Conservation (phyloP, 1,284 basidiomycete genomes). For the Peniophora sp. region DNA sequence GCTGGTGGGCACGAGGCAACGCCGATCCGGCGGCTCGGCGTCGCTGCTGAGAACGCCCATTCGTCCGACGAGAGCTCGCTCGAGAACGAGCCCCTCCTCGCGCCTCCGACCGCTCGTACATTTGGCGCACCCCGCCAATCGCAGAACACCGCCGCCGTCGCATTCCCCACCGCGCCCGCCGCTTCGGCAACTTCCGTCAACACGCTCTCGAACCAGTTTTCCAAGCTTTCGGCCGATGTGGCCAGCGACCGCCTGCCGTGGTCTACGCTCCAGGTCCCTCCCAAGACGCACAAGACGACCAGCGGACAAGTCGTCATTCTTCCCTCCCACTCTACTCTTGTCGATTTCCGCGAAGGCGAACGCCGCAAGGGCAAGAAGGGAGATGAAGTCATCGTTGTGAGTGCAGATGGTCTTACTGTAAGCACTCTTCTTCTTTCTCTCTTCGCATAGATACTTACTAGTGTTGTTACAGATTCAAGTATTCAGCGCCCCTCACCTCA, state of each 20-base stretch:
- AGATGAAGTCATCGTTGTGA: constrained; percentile 37
- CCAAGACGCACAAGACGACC: constrained; percentile 39
- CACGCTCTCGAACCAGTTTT: neutral
- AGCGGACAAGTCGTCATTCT: constrained; percentile 41
- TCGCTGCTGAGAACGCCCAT: neutral
- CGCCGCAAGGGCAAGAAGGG: constrained; percentile 37
- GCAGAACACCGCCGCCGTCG: neutral
- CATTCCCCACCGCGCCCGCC: neutral
- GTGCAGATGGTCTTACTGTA: constrained; percentile 28
- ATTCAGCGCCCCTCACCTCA: constrained; percentile 40
- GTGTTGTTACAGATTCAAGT: constrained; percentile 28
- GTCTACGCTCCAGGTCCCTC: constrained; percentile 27
- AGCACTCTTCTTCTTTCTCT: constrained; percentile 2
- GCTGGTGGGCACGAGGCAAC: too few species aligned
- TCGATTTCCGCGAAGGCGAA: constrained; percentile 49
- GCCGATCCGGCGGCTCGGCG: neutral
- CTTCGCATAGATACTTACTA: neutral
- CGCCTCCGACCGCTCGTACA: neutral
- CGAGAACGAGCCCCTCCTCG: neutral
- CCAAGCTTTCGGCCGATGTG: neutral
- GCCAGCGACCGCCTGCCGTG: constrained; percentile 25
- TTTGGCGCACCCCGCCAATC: neutral
- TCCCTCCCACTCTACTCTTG: constrained; percentile 37
- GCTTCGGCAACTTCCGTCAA: too few species aligned
- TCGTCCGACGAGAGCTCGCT: neutral